These are phyloP conservation scores for Oryza glumipatula DNA, from an alignment of 176 grass and related monocot species.

Conservation along the genomic window DNA sequence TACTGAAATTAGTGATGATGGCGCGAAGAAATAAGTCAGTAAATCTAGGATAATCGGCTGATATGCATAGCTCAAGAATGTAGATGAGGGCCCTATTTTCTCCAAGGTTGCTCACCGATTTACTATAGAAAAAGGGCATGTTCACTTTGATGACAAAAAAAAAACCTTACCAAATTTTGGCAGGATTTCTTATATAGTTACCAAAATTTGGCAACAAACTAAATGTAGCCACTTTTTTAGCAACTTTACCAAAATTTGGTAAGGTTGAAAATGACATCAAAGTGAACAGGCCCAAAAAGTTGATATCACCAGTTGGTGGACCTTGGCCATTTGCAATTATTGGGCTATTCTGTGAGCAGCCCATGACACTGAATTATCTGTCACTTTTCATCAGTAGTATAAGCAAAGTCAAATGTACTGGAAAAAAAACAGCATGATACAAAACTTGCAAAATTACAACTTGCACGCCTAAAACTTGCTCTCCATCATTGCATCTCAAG, in stretches of 20 bases:
- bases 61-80: background rate
- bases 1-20: background rate
- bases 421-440: conserved; percentile 37
- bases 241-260: too few species aligned
- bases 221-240: too few species aligned
- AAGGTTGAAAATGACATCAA: too few species aligned
- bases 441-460: background rate
- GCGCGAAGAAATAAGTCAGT: background rate
- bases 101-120: background rate
- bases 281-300: too few species aligned
- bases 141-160: too few species aligned
- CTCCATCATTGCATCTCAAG: conserved; percentile 15
- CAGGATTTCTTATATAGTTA: too few species aligned
- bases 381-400: background rate
- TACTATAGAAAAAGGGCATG: background rate
- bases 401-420: conserved; percentile 15
- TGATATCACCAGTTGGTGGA: conserved; percentile 19
- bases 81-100: background rate
- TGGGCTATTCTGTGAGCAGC: background rate
- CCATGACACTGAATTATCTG: conserved; percentile 10
- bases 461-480: background rate
- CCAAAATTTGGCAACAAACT: too few species aligned
- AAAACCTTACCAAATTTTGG: too few species aligned
- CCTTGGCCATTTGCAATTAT: conserved; percentile 47
- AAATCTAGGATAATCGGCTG: background rate